Evolutionary conservation across 2,329 filamentous ascomycete genomes (phyloP).

Genomic region (Endoconidiophora laricicola): DNA sequence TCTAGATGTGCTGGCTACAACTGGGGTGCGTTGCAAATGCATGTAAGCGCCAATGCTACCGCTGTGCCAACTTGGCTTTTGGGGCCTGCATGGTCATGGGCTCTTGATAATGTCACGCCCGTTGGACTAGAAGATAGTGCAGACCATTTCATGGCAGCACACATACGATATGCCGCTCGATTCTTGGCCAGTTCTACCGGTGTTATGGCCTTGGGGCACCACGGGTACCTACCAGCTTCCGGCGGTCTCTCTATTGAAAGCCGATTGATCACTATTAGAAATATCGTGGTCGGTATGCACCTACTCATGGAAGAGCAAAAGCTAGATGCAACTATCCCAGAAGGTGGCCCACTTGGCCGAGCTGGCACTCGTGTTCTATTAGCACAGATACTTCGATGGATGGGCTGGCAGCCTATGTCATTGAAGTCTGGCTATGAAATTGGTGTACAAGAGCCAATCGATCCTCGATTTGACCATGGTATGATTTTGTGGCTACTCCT

Average conservation of each 20-base stretch:
- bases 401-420: constrained; percentile 47
- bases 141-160: constrained; percentile 29
- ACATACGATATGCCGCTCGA: constrained; percentile 44
- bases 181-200: constrained; percentile 47
- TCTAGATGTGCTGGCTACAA: constrained; percentile 15
- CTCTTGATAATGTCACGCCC: constrained; percentile 35
- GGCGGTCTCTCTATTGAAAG: constrained; percentile 33
- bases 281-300: constrained; percentile 63
- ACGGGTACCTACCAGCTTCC: constrained; percentile 51
- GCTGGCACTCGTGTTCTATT: constrained; percentile 53
- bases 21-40: constrained; percentile 31
- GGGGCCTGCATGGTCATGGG: constrained; percentile 54
- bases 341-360: constrained; percentile 27
- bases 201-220: constrained; percentile 31
- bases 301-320: constrained; percentile 82
- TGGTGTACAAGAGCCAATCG: constrained; percentile 33
- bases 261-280: constrained; percentile 43
- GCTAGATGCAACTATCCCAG: constrained; percentile 43
- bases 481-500: not conserved
- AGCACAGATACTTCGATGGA: constrained; percentile 66
- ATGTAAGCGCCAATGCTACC: constrained; percentile 31
- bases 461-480: constrained; percentile 26
- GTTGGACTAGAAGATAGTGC: constrained; percentile 15
- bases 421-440: constrained; percentile 28
- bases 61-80: constrained; percentile 42